Base-by-base conservation (phyloP, 768 basidiomycete genomes). In the Rhizopogon vesiculosus region DNA sequence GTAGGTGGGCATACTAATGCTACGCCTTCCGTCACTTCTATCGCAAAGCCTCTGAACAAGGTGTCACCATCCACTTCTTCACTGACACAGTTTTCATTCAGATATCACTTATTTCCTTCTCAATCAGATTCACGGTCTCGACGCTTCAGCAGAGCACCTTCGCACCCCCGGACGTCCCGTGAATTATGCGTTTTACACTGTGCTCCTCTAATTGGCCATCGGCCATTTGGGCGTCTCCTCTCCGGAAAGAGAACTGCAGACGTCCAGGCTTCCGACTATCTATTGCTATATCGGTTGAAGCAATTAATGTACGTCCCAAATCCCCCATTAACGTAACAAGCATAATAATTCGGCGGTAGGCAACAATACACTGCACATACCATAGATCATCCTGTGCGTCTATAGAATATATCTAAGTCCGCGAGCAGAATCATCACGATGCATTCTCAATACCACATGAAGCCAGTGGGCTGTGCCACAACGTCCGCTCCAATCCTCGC, bases 71-170 rank as follows among this genome's bases (percentile, higher is more conserved):
- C 42, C 48, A 51, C 57, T 56, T 54, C 62, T 19, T 55, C 63
- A 0, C 50, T 60, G 38, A 54, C 63, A 42, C 64, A 66, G 42
- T 25, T 66, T 25, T 42, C 65, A 43, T 58, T 68, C 53, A 62
- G 62, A 49, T 70, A 69, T n/a, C 60, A 65, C 16, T 62, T 64
- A 15, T 58, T 74, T 3, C 68, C 72, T 5, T 73, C 81, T 15
- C 81, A 77, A 61, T 78, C 79, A 31, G 25, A 25, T 25, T 25
- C 25, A 25, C 25, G 25, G 25, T 25, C 2, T 84, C 83, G 7
- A 66, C 72, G 5, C 60, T 64, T 29, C 66, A 63, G 19, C 59
- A 57, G 12, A 61, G 40, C 16, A 61, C 69, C 19, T 60, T 68
- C 15, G 62, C 67, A 8, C 67, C 70, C 2, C 67, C 73, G 13